Percentiles rank a stretch among this genome's conserved stretches.
phyloP scores from a whole-genome alignment of 148 eudicot genomes.

The Persicaria tinctoria region DNA sequence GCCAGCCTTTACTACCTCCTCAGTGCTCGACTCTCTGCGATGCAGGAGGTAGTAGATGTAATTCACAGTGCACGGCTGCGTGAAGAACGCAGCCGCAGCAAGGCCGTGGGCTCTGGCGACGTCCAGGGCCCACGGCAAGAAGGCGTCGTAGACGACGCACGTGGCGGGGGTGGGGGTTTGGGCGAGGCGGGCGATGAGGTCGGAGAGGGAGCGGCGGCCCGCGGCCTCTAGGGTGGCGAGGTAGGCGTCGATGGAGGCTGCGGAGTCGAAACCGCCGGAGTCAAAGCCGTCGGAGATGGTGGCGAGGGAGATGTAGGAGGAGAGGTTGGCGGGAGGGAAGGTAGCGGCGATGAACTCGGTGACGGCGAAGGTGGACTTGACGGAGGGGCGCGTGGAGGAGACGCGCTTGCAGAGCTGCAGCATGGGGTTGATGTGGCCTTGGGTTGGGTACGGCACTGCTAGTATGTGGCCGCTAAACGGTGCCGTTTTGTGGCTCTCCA shows the following conservation, averaged over 20 bases:
- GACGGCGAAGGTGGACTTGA: slow-evolving; percentile 33
- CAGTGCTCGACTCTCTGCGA: slow-evolving; percentile 13
- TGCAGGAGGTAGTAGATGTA: slow-evolving; percentile 33
- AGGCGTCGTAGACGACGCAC: slow-evolving; percentile 40
- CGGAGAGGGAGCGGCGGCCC: not conserved
- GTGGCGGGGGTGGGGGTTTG: not conserved
- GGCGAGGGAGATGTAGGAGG: slow-evolving; percentile 16
- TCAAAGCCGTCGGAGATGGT: slow-evolving; percentile 16
- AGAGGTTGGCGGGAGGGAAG: slow-evolving; percentile 2
- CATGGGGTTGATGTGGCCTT: slow-evolving; percentile 66
- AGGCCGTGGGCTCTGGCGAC: slow-evolving; percentile 25
- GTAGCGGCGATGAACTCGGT: slow-evolving; percentile 9
- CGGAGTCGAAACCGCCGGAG: not conserved
- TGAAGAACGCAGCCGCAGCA: slow-evolving; percentile 38
- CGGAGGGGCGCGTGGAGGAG: slow-evolving; percentile 24
- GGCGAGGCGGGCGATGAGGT: not conserved
- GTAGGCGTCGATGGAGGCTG: not conserved
- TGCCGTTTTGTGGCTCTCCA: not conserved
- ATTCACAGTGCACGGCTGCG: slow-evolving; percentile 37
- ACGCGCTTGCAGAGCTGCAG: slow-evolving; percentile 42
- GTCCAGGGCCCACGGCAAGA: slow-evolving; percentile 46
- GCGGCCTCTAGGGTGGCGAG: not conserved
- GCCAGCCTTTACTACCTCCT: not conserved
- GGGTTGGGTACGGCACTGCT: slow-evolving; percentile 38
- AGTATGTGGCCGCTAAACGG: slow-evolving; percentile 22